phyloP scores from a whole-genome alignment of 73 alveolate species.

The Paramecium caudatum region DNA sequence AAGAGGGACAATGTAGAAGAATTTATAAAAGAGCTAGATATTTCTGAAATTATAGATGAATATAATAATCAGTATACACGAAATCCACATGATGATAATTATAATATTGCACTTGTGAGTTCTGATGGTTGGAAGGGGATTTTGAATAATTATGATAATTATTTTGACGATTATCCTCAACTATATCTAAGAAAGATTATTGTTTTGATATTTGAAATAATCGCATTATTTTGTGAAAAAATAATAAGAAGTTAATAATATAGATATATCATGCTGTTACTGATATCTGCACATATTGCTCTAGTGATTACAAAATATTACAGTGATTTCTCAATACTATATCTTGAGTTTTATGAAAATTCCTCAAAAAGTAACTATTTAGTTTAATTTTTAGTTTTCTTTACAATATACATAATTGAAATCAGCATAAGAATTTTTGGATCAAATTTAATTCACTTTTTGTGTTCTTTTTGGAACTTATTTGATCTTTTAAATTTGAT shows the following conservation, averaged over 20 bases:
- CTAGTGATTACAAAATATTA: conserved; percentile 8
- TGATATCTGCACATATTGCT: background rate
- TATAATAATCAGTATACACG: background rate
- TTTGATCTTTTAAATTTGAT: conserved; percentile 27
- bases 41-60: background rate
- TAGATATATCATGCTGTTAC: background rate
- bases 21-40: background rate
- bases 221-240: background rate
- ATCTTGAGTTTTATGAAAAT: background rate
- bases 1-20: background rate
- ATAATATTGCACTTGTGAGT: background rate
- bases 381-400: background rate
- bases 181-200: conserved; percentile 11
- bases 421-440: background rate
- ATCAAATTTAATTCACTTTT: background rate
- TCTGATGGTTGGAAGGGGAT: conserved; percentile 11
- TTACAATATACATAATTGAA: conserved; percentile 15
- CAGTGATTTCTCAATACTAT: background rate
- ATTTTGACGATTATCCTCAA: background rate
- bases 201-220: background rate
- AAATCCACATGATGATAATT: background rate
- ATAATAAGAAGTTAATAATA: background rate
- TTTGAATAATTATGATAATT: background rate
- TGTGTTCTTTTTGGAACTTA: background rate
- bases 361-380: background rate